phyloP scores from a whole-genome alignment of 1,139 yeast species.

The Pichia sp. region DNA sequence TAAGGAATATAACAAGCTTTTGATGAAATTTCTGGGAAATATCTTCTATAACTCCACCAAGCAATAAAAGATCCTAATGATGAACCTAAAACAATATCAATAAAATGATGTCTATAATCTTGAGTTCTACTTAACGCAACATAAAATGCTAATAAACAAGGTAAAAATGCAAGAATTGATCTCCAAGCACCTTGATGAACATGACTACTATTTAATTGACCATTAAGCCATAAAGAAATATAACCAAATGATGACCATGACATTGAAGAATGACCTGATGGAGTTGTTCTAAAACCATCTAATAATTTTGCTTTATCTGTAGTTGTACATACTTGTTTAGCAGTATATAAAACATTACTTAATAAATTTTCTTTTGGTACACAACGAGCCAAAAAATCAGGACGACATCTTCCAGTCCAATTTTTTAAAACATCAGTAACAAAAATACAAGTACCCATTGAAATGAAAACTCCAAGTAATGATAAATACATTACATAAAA shows the following conservation, averaged over 20 bases:
- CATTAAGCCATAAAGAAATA: constrained; percentile 55
- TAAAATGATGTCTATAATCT: constrained; percentile 73
- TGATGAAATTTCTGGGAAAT: constrained; percentile 31
- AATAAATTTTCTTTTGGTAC: constrained; percentile 40
- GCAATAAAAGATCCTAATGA: constrained; percentile 46
- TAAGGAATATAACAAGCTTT: constrained; percentile 28
- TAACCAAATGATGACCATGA: constrained; percentile 64
- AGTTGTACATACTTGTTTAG: constrained; percentile 48
- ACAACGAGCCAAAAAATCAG: constrained; percentile 73
- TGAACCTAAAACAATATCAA: constrained; percentile 59
- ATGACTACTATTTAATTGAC: constrained; percentile 41
- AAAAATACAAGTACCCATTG: constrained; percentile 48
- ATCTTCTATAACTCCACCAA: constrained; percentile 40
- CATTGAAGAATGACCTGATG: constrained; percentile 74
- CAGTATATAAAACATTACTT: constrained; percentile 37
- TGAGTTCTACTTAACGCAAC: constrained; percentile 59
- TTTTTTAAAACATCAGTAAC: constrained; percentile 63
- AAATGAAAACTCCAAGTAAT: constrained; percentile 45
- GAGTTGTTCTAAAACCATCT: constrained; percentile 77
- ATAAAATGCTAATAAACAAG: constrained; percentile 40
- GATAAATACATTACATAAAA: constrained; percentile 43
- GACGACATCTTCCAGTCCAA: constrained; percentile 77
- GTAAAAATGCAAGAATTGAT: constrained; percentile 30
- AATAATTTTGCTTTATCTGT: constrained; percentile 31
- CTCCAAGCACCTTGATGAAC: constrained; percentile 35